Base-by-base conservation (phyloP, 2,329 filamentous ascomycete genomes). In the Xylariomycetidae sp. region DNA sequence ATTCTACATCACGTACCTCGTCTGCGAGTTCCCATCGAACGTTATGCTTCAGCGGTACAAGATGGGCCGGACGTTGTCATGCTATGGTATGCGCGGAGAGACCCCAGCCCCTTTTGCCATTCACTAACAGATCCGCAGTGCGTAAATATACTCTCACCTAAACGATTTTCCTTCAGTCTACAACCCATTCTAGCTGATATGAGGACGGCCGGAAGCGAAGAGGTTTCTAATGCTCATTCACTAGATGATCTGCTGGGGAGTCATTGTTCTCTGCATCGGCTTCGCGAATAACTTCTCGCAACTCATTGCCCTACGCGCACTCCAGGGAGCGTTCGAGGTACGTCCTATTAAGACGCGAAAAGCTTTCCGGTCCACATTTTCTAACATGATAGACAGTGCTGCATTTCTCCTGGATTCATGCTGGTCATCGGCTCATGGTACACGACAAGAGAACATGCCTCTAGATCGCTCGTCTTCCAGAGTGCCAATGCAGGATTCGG, bases 261-360 rank as follows among this genome's bases (percentile, higher is more conserved):
- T 61, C 31, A 41, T 60, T 2, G 57, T 64, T 4, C 47, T 64
- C n/a, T 58, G 51, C 38, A 50, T 63, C 17, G 59, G 58, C 2
- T 61, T 62, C 33, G 47, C 57, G 5, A 34, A 62, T 31, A 61
- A 62, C 46, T 64, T 62, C 26, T 52, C 53, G 2, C 59, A 63
- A 3, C 49, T 63, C 15, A 45, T 61, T 22, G 45, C 51, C 1
- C 36, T 63, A 3, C 54, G 60, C 3, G 58, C 56, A 3, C 48
- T 64, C 1, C 60, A 64, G 39, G 60, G 61, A 2, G 5, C 58
- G 5, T 63, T 62, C 16, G 59, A 57, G 38, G n/a, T n/a, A n/a
- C n/a, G n/a, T n/a, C n/a, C n/a, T n/a, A n/a, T n/a, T n/a, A n/a
- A n/a, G n/a, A n/a, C n/a, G n/a, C n/a, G n/a, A n/a, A n/a, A n/a